phyloP scores from a whole-genome alignment of 2,329 filamentous ascomycete genomes.

The Aureobasidium sp. region DNA sequence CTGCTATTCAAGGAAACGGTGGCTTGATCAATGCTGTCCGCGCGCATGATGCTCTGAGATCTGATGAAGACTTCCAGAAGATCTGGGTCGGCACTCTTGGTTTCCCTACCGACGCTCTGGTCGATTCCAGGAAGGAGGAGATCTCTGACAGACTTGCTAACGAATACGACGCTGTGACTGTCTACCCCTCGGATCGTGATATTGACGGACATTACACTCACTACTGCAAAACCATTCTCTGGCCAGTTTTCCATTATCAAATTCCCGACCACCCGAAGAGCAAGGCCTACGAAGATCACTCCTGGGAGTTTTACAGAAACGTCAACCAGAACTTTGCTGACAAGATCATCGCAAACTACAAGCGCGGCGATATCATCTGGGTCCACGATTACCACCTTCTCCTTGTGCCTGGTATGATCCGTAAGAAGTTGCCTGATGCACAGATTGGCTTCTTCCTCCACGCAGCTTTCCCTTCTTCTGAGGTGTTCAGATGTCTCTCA shows the following conservation, averaged over 20 bases:
- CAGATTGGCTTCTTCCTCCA: slow-evolving; percentile 96
- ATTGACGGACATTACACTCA: slow-evolving; percentile 92
- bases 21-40: slow-evolving; percentile 82
- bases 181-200: slow-evolving; percentile 83
- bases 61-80: slow-evolving; percentile 61
- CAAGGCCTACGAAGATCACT: slow-evolving; percentile 96
- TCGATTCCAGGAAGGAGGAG: slow-evolving; percentile 66
- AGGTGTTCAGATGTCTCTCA: slow-evolving; percentile 87
- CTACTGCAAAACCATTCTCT: slow-evolving; percentile 95
- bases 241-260: slow-evolving; percentile 97
- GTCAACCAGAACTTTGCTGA: slow-evolving; percentile 91
- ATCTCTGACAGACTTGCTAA: slow-evolving; percentile 75
- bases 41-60: slow-evolving; percentile 38
- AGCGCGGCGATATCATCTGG: slow-evolving; percentile 87
- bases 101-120: slow-evolving; percentile 83
- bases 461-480: slow-evolving; percentile 89
- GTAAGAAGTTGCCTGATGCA: slow-evolving; percentile 81
- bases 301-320: slow-evolving; percentile 88
- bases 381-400: slow-evolving; percentile 92
- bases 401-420: slow-evolving; percentile 79
- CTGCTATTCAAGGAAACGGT: slow-evolving; percentile 84
- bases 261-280: slow-evolving; percentile 97
- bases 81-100: slow-evolving; percentile 90
- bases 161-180: slow-evolving; percentile 72
- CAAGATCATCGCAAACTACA: slow-evolving; percentile 83